phyloP scores from a whole-genome alignment of 208 protist species.

The Leishmania tarentolae region DNA sequence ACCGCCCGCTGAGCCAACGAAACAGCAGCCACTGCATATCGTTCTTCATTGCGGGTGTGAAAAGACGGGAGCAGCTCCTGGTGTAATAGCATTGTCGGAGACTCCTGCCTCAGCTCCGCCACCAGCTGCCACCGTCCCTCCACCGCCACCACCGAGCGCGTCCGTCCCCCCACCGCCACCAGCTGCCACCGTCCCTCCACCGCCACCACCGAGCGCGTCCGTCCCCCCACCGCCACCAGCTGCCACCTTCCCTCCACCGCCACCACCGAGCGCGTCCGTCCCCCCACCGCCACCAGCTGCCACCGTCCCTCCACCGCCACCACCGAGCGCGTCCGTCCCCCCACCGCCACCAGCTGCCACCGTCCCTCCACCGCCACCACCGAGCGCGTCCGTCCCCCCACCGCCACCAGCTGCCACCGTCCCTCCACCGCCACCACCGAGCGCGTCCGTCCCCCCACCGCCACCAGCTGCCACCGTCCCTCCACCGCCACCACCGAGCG shows the following conservation, averaged over 20 bases:
- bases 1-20: conserved; percentile 3
- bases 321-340: not conserved
- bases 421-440: not conserved
- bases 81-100: not conserved
- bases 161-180: not conserved
- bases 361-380: not conserved
- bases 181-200: not conserved
- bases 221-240: not conserved
- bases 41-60: conserved; percentile 37
- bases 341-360: not conserved
- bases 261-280: not conserved
- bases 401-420: not conserved
- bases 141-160: not conserved
- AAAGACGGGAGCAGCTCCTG: not conserved
- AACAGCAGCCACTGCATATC: conserved; percentile 31
- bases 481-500: conserved; percentile 3
- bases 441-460: not conserved
- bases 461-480: not conserved
- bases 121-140: not conserved
- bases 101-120: not conserved
- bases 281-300: not conserved
- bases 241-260: not conserved
- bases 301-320: not conserved
- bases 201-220: not conserved
- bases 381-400: not conserved